phyloP scores from a whole-genome alignment of 305 asterid genomes.

The Euphrasia arctica region DNA sequence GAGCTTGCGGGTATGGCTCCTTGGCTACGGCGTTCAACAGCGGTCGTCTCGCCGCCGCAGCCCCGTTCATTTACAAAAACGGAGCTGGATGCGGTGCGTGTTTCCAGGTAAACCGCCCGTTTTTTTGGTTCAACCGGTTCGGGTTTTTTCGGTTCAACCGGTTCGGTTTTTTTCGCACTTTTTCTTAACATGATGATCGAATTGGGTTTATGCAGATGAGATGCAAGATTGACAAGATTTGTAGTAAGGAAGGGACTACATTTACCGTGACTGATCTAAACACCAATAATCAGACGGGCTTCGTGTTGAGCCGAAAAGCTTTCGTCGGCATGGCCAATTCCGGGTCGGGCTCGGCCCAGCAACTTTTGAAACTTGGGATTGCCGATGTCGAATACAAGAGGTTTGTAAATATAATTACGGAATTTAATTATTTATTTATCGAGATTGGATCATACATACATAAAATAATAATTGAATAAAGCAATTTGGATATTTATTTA shows the following conservation, averaged over 20 bases:
- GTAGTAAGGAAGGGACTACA: conserved; percentile 48
- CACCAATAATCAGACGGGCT: conserved; percentile 47
- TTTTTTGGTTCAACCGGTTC: too few relatives aligned
- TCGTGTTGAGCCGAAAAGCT: conserved; percentile 67
- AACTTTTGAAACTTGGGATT: conserved; percentile 51
- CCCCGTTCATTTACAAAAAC: conserved; percentile 48
- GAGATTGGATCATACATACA: too few relatives aligned
- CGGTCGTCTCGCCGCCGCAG: conserved; percentile 68
- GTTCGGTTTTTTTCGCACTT: too few relatives aligned
- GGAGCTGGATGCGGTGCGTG: conserved; percentile 94
- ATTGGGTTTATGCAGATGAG: conserved; percentile 44
- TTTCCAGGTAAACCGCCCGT: conserved; percentile 48
- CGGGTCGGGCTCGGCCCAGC: conserved; percentile 34
- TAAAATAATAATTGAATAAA: too few relatives aligned
- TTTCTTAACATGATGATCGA: too few relatives aligned
- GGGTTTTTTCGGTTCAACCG: too few relatives aligned
- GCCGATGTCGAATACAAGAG: conserved; percentile 63
- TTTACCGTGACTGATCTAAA: conserved; percentile 56
- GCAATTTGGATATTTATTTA: too few relatives aligned
- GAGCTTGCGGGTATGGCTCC: conserved; percentile 83
- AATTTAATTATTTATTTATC: too few relatives aligned
- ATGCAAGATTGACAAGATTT: conserved; percentile 47
- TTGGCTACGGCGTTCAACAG: conserved; percentile 53
- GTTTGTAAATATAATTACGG: conserved; percentile 17
- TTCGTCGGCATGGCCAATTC: conserved; percentile 60